Percentiles rank a stretch among this genome's conserved stretches.
Evolutionary conservation across 139 green algal species (phyloP).

Genomic region (Chlorella ohadii): DNA sequence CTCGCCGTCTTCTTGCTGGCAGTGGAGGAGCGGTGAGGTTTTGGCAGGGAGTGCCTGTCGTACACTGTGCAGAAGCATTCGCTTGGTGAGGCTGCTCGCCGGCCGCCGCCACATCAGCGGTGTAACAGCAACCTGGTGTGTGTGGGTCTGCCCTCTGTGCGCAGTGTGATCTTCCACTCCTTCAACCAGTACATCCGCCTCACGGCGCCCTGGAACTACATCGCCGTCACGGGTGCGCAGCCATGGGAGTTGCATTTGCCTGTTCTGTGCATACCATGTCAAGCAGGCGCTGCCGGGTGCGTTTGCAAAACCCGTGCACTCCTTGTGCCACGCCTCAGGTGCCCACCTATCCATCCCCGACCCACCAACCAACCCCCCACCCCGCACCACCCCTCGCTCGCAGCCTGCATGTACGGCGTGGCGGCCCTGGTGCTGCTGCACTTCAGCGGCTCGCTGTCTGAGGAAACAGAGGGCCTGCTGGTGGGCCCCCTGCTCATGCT

Average conservation of each 20-base stretch:
- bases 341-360: not conserved
- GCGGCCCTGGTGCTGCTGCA: slow-evolving; percentile 68
- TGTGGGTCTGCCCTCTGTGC: too few relatives aligned
- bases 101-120: too few relatives aligned
- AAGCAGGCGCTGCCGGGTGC: too few relatives aligned
- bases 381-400: not conserved
- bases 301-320: too few relatives aligned
- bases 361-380: not conserved
- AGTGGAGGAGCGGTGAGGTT: slow-evolving; percentile 76
- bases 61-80: too few relatives aligned
- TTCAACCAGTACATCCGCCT: slow-evolving; percentile 95
- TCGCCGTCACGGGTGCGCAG: slow-evolving; percentile 76
- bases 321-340: too few relatives aligned
- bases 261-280: not conserved
- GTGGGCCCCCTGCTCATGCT: slow-evolving; percentile 55
- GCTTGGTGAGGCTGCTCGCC: too few relatives aligned
- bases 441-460: slow-evolving; percentile 46
- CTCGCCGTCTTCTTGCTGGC: slow-evolving; percentile 66
- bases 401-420: slow-evolving; percentile 67
- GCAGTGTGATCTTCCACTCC: slow-evolving; percentile 83
- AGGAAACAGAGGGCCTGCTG: slow-evolving; percentile 32
- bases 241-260: not conserved
- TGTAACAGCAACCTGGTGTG: too few relatives aligned
- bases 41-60: too few relatives aligned
- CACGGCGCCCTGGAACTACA: slow-evolving; percentile 87